Base-by-base conservation (phyloP, 176 grass and related monocot species). In the Eleusine coracana region DNA sequence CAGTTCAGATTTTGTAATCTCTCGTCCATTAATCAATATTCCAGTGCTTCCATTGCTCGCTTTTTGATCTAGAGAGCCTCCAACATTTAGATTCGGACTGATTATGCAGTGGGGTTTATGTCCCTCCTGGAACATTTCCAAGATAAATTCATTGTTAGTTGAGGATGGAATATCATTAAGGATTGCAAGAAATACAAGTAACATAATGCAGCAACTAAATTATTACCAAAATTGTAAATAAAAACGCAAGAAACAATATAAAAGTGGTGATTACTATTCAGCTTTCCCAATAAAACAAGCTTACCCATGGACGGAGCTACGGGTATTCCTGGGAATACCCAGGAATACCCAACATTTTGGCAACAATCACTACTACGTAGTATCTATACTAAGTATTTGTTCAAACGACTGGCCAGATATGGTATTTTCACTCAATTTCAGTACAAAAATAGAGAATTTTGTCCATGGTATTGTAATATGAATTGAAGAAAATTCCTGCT, bases 101-200 rank as follows among this genome's bases (percentile, higher is more conserved):
- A 99, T 96, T 78, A 99, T 96, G 74, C 80, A 92, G 66, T 91
- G 91, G 29, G 97, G 97, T 79, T 99, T 99, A 63, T 99, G 93
- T 81, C 97, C 97, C 71, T 81, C 88, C 97, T 99, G 81, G 21
- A 71, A 85, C 10, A 82, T 62, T 82, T 80, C 59, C 20, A 36
- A 52, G 7, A 69, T 23, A 68, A 74, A 25, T 37, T 66, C 23
- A 36, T 77, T 36, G 68, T 52, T 16, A 75, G 44, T 52, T 74
- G 28, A 61, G 10, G 37, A 65, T 39, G 16, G 50, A 50, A 71
- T 66, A 55, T 45, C 10, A 72, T 66, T 48, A 66, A 56, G 25
- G 4, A 66, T 72, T 45, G 5, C 12, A 77, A 38, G 56, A 67
- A 27, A 67, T 63, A 55, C 49, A 73, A 68, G 61, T 39, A 82